Evolutionary conservation across 139 green algal species (phyloP).

Genomic region (Yamagishiella unicocca): DNA sequence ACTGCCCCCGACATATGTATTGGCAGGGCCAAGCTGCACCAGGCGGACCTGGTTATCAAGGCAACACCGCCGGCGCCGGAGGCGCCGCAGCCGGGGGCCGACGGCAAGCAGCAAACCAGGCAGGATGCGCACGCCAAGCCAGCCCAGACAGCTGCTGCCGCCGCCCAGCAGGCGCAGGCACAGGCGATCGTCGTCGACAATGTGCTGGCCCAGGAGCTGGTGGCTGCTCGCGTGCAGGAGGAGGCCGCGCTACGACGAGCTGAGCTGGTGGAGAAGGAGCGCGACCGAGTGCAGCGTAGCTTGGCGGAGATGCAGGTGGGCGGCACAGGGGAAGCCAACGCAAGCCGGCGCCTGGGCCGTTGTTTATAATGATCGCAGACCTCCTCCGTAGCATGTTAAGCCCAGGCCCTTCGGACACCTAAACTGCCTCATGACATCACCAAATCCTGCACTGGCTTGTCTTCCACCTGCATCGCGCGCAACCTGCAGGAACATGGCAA

Average conservation of each 20-base stretch:
- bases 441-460: no score
- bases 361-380: not conserved
- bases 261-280: constrained; percentile 64
- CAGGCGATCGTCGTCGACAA: not conserved
- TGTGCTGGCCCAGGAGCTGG: constrained; percentile 62
- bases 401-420: no score
- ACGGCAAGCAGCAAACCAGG: not conserved
- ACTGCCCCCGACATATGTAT: no score
- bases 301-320: constrained; percentile 64
- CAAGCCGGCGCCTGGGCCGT: no score
- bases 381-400: not conserved
- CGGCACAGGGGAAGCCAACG: no score
- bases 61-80: not conserved
- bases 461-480: no score
- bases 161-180: not conserved
- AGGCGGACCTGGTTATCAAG: constrained; percentile 44
- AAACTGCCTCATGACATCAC: no score
- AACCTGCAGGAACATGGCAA: no score
- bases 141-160: not conserved
- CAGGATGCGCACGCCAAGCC: not conserved
- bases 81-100: not conserved
- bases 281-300: constrained; percentile 51
- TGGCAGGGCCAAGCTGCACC: constrained; percentile 53
- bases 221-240: constrained; percentile 56
- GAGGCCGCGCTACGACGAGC: constrained; percentile 52